Percentiles rank a stretch among this genome's conserved stretches.
phyloP scores from a whole-genome alignment of 495 filamentous ascomycete genomes.

The Trypethelium eluteriae region DNA sequence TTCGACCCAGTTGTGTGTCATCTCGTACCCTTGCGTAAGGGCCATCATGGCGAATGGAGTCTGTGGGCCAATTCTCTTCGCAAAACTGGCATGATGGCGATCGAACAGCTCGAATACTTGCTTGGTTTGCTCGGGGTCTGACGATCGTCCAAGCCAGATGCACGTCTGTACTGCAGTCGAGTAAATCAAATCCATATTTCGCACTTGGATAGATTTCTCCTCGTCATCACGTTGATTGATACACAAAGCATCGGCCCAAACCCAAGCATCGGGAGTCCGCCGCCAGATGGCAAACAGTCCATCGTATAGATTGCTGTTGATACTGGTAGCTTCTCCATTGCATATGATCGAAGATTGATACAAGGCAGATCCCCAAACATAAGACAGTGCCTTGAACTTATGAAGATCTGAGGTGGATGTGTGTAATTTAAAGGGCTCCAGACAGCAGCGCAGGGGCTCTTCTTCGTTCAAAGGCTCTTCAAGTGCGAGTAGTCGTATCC shows the following conservation, averaged over 20 bases:
- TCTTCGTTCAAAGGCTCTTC: background rate
- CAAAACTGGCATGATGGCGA: background rate
- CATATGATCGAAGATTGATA: background rate
- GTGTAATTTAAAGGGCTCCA: slow-evolving; percentile 1
- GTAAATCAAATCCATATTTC: background rate
- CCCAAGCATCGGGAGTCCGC: background rate
- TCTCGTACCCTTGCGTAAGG: background rate
- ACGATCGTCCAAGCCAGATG: background rate
- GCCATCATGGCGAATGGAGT: background rate
- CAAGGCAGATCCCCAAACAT: background rate
- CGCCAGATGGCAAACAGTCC: background rate
- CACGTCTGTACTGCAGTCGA: background rate
- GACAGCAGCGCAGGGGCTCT: background rate
- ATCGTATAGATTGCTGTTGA: background rate
- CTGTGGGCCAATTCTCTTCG: background rate
- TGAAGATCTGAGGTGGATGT: slow-evolving; percentile 1
- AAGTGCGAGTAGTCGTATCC: background rate
- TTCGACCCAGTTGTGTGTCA: background rate
- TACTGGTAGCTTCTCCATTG: background rate
- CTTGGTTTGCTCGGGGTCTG: background rate
- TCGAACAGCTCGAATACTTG: background rate
- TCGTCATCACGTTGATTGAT: background rate
- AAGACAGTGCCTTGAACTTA: background rate
- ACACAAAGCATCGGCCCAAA: background rate
- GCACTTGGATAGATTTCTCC: background rate